These are phyloP conservation scores for Euptelea pleiosperma DNA, from an alignment of 164 flowering plant genomes.

Conservation along the genomic window DNA sequence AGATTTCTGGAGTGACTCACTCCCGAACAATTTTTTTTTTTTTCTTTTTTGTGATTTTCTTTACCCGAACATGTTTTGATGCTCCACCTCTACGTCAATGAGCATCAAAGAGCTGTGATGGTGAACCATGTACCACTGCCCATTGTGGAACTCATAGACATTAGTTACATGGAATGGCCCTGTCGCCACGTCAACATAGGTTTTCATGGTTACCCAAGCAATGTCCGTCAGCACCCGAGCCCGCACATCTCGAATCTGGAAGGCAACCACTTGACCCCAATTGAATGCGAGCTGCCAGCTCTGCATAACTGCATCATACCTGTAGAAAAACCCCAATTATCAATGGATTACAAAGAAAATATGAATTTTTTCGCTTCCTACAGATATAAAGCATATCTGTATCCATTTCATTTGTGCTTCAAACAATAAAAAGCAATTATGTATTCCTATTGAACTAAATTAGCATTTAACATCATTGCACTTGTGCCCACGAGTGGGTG, in stretches of 20 bases:
- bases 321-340: constrained; percentile 12
- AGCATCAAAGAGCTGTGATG: constrained; percentile 80
- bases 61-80: constrained; percentile 37
- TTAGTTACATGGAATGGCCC: constrained; percentile 73
- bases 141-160: constrained; percentile 74
- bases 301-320: constrained; percentile 74
- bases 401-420: too few relatives aligned
- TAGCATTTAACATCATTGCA: too few relatives aligned
- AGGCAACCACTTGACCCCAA: constrained; percentile 63
- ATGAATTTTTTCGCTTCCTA: not conserved
- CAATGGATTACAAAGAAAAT: not conserved
- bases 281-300: constrained; percentile 72
- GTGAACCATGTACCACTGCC: constrained; percentile 89
- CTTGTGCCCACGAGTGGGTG: too few relatives aligned
- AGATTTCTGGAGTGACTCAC: not conserved
- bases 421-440: too few relatives aligned
- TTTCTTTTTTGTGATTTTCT: not conserved
- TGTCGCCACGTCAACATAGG: constrained; percentile 49
- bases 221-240: constrained; percentile 71
- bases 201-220: constrained; percentile 98
- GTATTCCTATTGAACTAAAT: too few relatives aligned
- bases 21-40: not conserved
- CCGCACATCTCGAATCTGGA: constrained; percentile 77
- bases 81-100: constrained; percentile 43
- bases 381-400: not conserved